Base-by-base conservation (phyloP, 257 asterid species). In the Scutellaria minor region DNA sequence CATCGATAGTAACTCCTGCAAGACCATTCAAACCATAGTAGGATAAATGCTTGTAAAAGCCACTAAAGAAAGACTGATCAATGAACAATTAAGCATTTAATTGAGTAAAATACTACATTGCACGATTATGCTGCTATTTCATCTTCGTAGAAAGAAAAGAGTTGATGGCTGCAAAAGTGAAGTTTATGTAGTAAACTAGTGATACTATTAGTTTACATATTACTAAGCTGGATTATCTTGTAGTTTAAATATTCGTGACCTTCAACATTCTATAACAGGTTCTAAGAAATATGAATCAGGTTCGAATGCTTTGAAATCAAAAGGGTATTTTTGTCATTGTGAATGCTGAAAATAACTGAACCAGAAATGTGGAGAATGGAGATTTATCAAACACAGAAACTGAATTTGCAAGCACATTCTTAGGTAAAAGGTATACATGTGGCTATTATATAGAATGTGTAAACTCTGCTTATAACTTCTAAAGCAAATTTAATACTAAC, bases 1-100 rank as follows among this genome's bases (percentile, higher is more conserved):
- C 97, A 93, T 76, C 88, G 81, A 35, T 93, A 89, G 85, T 93
- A 93, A 64, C 97, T 89, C 90, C 98, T 93, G 90, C 78, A 63
- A 27, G 9, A 27, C 40, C 82, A 81, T 72, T 3, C 64, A 15
- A 27, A 46, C 18, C 53, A 27, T 40, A 9, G 20, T 37, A 51
- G 35, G 39, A 80, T 9, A 35, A 47, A 27, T 60, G 51, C 12
- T 27, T 41, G 64, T 4, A 22, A 69, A 27, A 52, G 27, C 54
- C 22, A 41, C 0, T 66, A 51, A 14, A n/a, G 18, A 54, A 47
- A 31, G 59, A 15, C 11, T 5, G 7, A 44, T 6, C 10, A 74
- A 54, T 15, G 47, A 31, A 15, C 50, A 27, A 4, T 14, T 12
- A 0, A 57, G 47, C 42, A 18, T 12, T 31, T 31, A 31, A 31